Evolutionary conservation across 768 basidiomycete species (phyloP), one percentile per base, ranked within the genome.

Genomic region (Termitomyces sp.): DNA sequence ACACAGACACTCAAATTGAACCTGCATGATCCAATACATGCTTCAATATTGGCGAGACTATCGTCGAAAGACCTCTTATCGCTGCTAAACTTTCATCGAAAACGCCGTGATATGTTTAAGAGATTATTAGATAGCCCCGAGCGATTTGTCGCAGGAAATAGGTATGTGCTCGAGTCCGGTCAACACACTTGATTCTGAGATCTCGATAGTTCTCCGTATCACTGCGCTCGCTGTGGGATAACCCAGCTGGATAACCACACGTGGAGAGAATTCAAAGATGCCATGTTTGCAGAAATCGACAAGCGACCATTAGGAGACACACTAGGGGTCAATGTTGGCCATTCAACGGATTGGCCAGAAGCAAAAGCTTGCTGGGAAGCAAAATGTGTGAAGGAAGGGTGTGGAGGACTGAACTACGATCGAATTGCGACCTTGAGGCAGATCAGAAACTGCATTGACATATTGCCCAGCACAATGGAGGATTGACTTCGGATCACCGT

Each of bases 351-450:
- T 39, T 88, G 85, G 84, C 69, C 76, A 0, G 81, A 82, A 61
- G 80, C 85, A 31, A 70, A 72, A 63, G 76, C 77, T 3, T 88
- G 84, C 60, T 88, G 86, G 85, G 75, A 76, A 42, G 78, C 85
- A 1, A 76, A 68, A 50, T 89, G 86, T 60, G 57, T 67, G n/a
- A 76, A 76, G 61, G 18, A 56, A 27, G 77, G 67, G 1, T 88
- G 87, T 61, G 73, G 70, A 15, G 78, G 77, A 1, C 65, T 80
- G 40, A 78, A 84, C 55, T 89, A 88, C 52, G 84, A 88, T 64
- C 78, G 78, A 64, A 59, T 66, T 18, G 78, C 79, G 47, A 82
- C 87, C 33, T 63, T 87, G 54, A 79, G 76, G 47, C 77, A 83
- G 53, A 82, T 89, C 55, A 71, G 72, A 47, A 74, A 77, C 16